Conservation (phyloP, 2,329 filamentous ascomycete genomes). For the Dactylellina drechsleri region DNA sequence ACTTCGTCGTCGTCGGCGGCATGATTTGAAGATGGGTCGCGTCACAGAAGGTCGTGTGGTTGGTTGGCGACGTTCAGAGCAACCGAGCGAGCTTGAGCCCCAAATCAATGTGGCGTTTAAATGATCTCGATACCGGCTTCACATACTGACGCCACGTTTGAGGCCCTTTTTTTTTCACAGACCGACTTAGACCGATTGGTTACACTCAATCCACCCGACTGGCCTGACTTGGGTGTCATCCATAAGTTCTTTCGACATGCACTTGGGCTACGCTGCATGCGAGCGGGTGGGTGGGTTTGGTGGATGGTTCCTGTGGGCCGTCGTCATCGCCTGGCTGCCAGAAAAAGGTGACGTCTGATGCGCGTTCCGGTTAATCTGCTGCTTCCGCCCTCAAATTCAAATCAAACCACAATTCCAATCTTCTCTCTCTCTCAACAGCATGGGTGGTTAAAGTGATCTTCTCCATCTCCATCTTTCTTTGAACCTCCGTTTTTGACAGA, state of each 20-base stretch:
- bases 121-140: no score
- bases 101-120: no score
- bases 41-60: not conserved
- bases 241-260: not conserved
- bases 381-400: not conserved
- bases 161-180: not conserved
- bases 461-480: slow-evolving; percentile 2
- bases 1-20: slow-evolving; percentile 13
- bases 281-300: not conserved
- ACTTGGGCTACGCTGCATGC: not conserved
- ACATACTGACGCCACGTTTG: no score
- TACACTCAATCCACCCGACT: slow-evolving; percentile 17
- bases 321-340: slow-evolving; percentile 47
- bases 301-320: slow-evolving; percentile 24
- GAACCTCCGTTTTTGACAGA: slow-evolving; percentile 38
- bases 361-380: slow-evolving; percentile 27
- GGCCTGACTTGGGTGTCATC: slow-evolving; percentile 5
- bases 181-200: not conserved
- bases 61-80: not conserved
- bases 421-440: slow-evolving; percentile 24
- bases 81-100: not conserved
- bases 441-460: not conserved
- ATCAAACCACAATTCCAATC: not conserved
- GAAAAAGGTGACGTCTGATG: slow-evolving; percentile 39
- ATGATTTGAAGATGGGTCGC: not conserved